phyloP scores from a whole-genome alignment of 768 basidiomycete genomes.

The Coprinopsis sp. region DNA sequence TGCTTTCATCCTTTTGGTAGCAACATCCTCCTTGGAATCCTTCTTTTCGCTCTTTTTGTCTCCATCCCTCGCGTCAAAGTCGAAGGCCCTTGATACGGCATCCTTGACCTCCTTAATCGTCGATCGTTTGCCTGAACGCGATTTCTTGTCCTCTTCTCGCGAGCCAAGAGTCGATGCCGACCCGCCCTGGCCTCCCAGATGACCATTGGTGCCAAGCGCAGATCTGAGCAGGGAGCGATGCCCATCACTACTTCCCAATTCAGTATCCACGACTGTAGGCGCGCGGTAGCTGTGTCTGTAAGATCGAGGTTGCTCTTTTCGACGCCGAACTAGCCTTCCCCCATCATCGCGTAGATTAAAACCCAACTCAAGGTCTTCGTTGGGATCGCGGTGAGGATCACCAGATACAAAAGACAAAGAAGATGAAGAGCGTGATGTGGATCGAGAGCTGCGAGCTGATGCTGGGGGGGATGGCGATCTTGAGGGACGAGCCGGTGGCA shows the following conservation, averaged over 20 bases:
- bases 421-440: background rate
- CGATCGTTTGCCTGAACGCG: background rate
- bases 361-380: too few relatives aligned
- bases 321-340: constrained; percentile 5
- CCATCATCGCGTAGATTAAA: background rate
- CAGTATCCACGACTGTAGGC: background rate
- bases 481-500: background rate
- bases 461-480: background rate
- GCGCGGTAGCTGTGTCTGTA: constrained; percentile 8
- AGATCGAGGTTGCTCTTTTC: constrained; percentile 4
- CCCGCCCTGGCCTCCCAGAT: background rate
- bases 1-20: constrained; percentile 7
- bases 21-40: background rate
- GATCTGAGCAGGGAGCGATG: background rate
- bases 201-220: background rate
- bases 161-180: background rate
- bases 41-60: constrained; percentile 3
- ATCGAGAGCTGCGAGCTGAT: background rate
- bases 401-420: background rate
- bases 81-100: constrained; percentile 7
- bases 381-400: too few relatives aligned
- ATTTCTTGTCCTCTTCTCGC: constrained; percentile 6
- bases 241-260: background rate
- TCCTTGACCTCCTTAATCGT: background rate
- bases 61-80: constrained; percentile 1